A percentile compares a stretch with the other conserved stretches of the same genome.
These are phyloP conservation scores for Cylindrodendrum hubeiense DNA, from an alignment of 2,329 filamentous ascomycete genomes.

Conservation along the genomic window DNA sequence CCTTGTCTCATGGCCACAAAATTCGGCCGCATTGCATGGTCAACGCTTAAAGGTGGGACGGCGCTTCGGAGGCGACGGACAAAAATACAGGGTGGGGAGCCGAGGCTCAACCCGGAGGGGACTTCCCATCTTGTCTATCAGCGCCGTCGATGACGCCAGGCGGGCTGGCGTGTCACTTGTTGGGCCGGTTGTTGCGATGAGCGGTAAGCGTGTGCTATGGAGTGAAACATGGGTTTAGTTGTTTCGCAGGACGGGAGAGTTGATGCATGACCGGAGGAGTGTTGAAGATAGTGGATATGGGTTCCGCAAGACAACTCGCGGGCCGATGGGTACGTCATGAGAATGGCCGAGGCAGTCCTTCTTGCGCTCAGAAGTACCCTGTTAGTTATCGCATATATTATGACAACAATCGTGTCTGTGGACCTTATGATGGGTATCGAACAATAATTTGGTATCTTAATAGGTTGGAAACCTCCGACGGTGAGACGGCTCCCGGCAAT, in stretches of 20 bases:
- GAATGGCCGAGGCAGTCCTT: conserved; percentile 13
- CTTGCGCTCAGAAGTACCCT: not conserved
- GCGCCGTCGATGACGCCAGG: conserved; percentile 10
- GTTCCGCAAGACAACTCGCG: not conserved
- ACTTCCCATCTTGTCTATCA: conserved; percentile 20
- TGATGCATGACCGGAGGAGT: not conserved
- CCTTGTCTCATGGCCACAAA: not conserved
- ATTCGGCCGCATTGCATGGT: conserved; percentile 5
- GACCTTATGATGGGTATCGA: conserved; percentile 15
- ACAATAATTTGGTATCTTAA: conserved; percentile 20
- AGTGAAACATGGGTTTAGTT: conserved; percentile 5
- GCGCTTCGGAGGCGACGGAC: not conserved
- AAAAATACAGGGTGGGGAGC: conserved; percentile 11
- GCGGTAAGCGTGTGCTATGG: conserved; percentile 2
- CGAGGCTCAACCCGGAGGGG: conserved; percentile 24
- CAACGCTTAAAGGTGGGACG: conserved; percentile 2
- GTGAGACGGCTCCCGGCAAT: not conserved
- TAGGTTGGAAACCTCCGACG: not conserved
- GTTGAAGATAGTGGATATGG: conserved; percentile 6
- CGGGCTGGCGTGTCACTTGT: conserved; percentile 2
- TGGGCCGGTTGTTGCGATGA: not conserved
- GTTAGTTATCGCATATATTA: not conserved
- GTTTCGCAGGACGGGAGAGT: not conserved
- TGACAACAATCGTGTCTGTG: conserved; percentile 8
- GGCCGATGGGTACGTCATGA: conserved; percentile 4